Conservation (phyloP, 306 rosid genomes). For the Pterocarpus macrocarpus region DNA sequence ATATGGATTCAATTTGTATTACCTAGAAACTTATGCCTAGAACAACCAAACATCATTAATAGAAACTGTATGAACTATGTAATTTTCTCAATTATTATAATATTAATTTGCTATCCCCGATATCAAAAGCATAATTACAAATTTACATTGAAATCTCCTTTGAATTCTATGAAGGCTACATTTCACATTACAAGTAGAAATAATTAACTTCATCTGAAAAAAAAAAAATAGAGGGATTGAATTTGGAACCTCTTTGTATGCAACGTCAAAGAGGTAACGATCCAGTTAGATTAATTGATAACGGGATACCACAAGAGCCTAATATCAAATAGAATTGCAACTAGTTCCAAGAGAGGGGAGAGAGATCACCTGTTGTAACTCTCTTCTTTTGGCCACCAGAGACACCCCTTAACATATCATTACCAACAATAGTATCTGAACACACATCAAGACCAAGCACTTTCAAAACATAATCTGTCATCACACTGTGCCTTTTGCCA, state of each 20-base stretch:
- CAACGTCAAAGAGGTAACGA: background rate
- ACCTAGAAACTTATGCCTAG: background rate
- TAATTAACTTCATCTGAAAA: background rate
- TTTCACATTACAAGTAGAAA: background rate
- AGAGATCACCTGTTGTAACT: constrained; percentile 85
- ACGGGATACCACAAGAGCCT: background rate
- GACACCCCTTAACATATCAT: constrained; percentile 84
- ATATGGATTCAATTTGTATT: background rate
- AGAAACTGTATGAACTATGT: background rate
- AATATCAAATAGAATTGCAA: constrained; percentile 18
- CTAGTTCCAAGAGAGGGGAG: background rate
- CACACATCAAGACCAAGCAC: constrained; percentile 89
- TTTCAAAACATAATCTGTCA: constrained; percentile 81
- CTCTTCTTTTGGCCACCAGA: constrained; percentile 96
- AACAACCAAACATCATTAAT: background rate
- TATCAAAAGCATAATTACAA: background rate
- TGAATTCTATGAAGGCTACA: constrained; percentile 2
- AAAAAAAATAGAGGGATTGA: background rate
- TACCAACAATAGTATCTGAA: constrained; percentile 84
- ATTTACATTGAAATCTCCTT: constrained; percentile 21
- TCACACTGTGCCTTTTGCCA: constrained; percentile 78
- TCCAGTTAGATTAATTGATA: constrained; percentile 1
- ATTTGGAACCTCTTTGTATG: constrained; percentile 15
- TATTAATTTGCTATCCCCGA: background rate
- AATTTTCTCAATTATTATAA: background rate